phyloP scores from a whole-genome alignment of 2,329 filamentous ascomycete species.

The Gliomastix tumulicola region DNA sequence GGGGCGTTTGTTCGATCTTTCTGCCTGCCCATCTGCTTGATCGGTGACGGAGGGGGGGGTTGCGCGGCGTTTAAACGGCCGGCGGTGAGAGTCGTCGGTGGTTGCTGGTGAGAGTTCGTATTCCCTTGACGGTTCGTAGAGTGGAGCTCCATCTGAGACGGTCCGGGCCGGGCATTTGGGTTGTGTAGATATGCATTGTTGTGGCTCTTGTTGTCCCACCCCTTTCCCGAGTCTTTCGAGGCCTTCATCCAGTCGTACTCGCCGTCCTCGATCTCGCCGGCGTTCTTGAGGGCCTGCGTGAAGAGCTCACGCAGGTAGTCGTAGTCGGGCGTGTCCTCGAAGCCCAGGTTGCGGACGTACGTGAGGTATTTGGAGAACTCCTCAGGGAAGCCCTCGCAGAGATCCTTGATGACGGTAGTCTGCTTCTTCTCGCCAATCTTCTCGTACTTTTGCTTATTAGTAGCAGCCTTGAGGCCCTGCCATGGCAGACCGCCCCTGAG shows the following conservation, averaged over 20 bases:
- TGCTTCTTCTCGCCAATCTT: conserved; percentile 99
- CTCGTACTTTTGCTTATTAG: conserved; percentile 96
- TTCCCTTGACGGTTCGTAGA: conserved; percentile 62
- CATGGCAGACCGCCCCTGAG: conserved; percentile 63
- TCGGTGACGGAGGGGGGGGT: conserved; percentile 80
- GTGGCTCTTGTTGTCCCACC: conserved; percentile 77
- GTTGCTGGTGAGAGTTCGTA: conserved; percentile 56
- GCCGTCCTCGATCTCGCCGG: conserved; percentile 90
- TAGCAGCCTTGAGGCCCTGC: conserved; percentile 68
- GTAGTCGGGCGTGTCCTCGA: conserved; percentile 97
- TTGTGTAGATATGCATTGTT: conserved; percentile 58
- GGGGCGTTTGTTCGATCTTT: conserved; percentile 69
- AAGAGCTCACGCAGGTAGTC: conserved; percentile 96
- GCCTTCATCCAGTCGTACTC: conserved; percentile 99
- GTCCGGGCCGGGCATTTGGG: conserved; percentile 69
- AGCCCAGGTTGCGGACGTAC: conserved; percentile 95
- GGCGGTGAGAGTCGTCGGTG: conserved; percentile 59
- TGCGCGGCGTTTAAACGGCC: conserved; percentile 92
- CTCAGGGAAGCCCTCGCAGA: conserved; percentile 92
- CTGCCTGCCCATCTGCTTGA: conserved; percentile 73
- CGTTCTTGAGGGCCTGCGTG: conserved; percentile 90
- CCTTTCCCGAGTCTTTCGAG: conserved; percentile 74
- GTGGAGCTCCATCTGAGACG: conserved; percentile 80
- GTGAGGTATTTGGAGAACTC: conserved; percentile 97
- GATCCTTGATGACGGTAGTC: conserved; percentile 91